Conservation (phyloP, 2,329 filamentous ascomycete genomes). For the Ceratocystis papillata region DNA sequence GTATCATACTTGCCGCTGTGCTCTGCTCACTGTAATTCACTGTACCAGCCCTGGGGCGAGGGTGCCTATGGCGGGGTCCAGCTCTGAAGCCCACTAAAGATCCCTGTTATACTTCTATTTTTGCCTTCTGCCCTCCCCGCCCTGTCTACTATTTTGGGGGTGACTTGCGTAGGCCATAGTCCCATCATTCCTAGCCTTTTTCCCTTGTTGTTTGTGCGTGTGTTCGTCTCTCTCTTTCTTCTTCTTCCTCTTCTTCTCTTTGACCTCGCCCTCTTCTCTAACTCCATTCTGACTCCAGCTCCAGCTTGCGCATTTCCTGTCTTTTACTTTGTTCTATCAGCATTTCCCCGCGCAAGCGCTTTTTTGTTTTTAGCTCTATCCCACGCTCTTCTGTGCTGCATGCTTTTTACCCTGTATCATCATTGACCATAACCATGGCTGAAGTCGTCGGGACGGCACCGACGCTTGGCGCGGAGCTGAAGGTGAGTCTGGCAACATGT, state of each 20-base stretch:
- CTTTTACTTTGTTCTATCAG: neutral
- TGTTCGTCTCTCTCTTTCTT: constrained; percentile 4
- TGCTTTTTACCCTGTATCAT: constrained; percentile 20
- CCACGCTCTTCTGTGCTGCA: constrained; percentile 10
- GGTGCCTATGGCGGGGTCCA: neutral
- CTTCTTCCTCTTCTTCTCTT: constrained; percentile 11
- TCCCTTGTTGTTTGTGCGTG: constrained; percentile 17
- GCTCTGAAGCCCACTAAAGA: constrained; percentile 13
- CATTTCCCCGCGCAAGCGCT: constrained; percentile 25
- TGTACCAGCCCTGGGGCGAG: neutral
- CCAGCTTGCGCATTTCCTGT: neutral
- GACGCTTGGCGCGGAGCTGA: constrained; percentile 87
- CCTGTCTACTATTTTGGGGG: constrained; percentile 12
- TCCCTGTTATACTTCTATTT: constrained; percentile 13
- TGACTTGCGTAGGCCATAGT: constrained; percentile 11
- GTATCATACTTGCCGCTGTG: neutral
- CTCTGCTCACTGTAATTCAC: neutral
- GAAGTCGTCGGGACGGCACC: constrained; percentile 65
- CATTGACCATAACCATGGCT: constrained; percentile 63
- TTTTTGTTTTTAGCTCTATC: constrained; percentile 21
- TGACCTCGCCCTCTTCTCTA: neutral
- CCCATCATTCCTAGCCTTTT: constrained; percentile 18
- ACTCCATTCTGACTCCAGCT: neutral
- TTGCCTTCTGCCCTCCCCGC: constrained; percentile 7
- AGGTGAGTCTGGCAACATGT: constrained; percentile 50